Conservation (phyloP, 129 eudicot species). For the Escallonia herrerae region DNA sequence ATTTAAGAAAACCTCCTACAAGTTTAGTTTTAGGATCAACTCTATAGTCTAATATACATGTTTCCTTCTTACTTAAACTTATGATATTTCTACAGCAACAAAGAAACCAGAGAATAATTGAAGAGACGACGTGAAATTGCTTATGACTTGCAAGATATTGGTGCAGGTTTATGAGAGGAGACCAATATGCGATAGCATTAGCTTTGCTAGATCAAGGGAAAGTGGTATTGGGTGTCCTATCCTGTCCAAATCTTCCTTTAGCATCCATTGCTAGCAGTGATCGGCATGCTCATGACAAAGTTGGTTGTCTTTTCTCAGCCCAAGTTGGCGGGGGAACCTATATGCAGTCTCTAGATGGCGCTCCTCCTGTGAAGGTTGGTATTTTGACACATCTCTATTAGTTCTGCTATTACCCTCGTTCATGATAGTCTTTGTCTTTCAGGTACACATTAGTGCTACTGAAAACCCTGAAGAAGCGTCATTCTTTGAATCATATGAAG, state of each 20-base stretch:
- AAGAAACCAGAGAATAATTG: too few relatives aligned
- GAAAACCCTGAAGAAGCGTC: slow-evolving; percentile 93
- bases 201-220: slow-evolving; percentile 88
- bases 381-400: neutral
- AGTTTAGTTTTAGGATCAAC: too few relatives aligned
- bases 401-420: neutral
- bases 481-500: slow-evolving; percentile 92
- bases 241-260: slow-evolving; percentile 94
- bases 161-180: slow-evolving; percentile 86
- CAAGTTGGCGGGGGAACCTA: slow-evolving; percentile 73
- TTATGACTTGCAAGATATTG: neutral
- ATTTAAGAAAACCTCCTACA: too few relatives aligned
- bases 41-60: too few relatives aligned
- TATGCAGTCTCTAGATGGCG: slow-evolving; percentile 80
- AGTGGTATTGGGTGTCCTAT: slow-evolving; percentile 87
- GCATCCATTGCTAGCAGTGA: slow-evolving; percentile 35
- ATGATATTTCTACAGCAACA: too few relatives aligned
- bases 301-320: slow-evolving; percentile 82
- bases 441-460: slow-evolving; percentile 73
- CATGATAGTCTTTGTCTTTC: slow-evolving; percentile 11
- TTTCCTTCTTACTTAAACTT: too few relatives aligned
- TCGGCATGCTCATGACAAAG: slow-evolving; percentile 26
- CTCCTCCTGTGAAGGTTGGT: slow-evolving; percentile 50
- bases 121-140: neutral
- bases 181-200: slow-evolving; percentile 94